A percentile compares a stretch with the other conserved stretches of the same genome.
These are phyloP conservation scores for Pyrus hybrid DNA, from an alignment of 331 rosid genomes.

Conservation along the genomic window DNA sequence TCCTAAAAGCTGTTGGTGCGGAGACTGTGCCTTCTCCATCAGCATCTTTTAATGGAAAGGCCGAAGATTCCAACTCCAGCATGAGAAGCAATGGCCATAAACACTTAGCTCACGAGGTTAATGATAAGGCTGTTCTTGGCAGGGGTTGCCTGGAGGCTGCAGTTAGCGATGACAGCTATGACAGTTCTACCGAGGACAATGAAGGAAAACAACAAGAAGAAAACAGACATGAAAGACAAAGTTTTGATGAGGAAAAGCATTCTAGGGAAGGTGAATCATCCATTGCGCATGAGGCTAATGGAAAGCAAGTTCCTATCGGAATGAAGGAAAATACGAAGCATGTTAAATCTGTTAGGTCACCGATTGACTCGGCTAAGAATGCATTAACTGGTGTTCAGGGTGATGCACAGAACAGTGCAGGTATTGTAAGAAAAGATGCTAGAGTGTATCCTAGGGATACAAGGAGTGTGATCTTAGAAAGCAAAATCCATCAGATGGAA, in stretches of 20 bases:
- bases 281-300: constrained; percentile 11
- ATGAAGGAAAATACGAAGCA: constrained; percentile 38
- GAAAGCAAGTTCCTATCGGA: constrained; percentile 27
- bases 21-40: constrained; percentile 28
- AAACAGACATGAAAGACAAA: constrained; percentile 11
- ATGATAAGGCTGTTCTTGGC: constrained; percentile 13
- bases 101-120: constrained; percentile 25
- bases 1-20: constrained; percentile 25
- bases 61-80: constrained; percentile 27
- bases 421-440: constrained; percentile 53
- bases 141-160: constrained; percentile 19
- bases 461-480: constrained; percentile 45
- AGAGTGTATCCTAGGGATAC: constrained; percentile 69
- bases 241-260: constrained; percentile 22
- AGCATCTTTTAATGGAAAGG: constrained; percentile 20
- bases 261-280: constrained; percentile 36
- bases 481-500: constrained; percentile 66
- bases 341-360: constrained; percentile 80
- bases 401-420: constrained; percentile 44
- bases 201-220: constrained; percentile 16
- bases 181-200: constrained; percentile 22
- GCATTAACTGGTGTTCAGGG: constrained; percentile 35
- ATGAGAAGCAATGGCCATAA: constrained; percentile 28
- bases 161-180: constrained; percentile 8
- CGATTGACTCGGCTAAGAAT: constrained; percentile 41